Conservation (phyloP, 1,284 basidiomycete species). For the Sporisorium exsertum region DNA sequence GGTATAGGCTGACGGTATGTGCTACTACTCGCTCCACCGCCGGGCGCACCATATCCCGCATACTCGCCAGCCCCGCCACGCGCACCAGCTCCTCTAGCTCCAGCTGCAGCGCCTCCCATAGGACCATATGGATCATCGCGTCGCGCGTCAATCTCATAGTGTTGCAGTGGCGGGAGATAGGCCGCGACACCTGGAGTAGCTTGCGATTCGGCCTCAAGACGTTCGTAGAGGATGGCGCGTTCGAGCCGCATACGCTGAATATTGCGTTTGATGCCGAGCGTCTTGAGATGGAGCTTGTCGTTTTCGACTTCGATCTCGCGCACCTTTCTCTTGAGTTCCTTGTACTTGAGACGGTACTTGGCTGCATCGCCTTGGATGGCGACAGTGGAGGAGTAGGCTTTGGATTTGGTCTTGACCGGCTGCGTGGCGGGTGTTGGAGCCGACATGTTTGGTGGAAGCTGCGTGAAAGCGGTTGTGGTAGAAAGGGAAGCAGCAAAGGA, state of each 20-base stretch:
- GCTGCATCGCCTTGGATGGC: constrained; percentile 76
- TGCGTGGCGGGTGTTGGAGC: constrained; percentile 42
- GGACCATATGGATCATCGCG: constrained; percentile 15
- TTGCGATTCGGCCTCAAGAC: constrained; percentile 55
- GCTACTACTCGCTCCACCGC: constrained; percentile 1
- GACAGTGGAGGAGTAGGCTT: constrained; percentile 65
- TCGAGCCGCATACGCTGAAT: constrained; percentile 90
- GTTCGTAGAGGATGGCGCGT: constrained; percentile 74
- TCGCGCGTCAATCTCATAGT: constrained; percentile 23
- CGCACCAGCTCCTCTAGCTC: not conserved
- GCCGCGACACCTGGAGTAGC: constrained; percentile 23
- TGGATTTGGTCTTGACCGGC: constrained; percentile 63
- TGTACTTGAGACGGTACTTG: constrained; percentile 90
- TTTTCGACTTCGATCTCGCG: constrained; percentile 90
- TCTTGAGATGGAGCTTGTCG: constrained; percentile 84
- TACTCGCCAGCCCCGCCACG: constrained; percentile 4
- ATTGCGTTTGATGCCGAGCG: constrained; percentile 82
- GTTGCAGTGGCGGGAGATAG: constrained; percentile 29
- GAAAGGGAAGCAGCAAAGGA: not conserved
- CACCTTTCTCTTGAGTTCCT: constrained; percentile 87
- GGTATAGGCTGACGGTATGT: constrained; percentile 9
- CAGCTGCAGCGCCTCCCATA: not conserved
- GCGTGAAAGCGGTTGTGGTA: not conserved
- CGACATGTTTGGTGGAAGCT: constrained; percentile 25
- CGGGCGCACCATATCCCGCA: not conserved